Evolutionary conservation across 306 rosid species (phyloP), one percentile per base, ranked within the genome.

Genomic region (Ammopiptanthus mongolicus): DNA sequence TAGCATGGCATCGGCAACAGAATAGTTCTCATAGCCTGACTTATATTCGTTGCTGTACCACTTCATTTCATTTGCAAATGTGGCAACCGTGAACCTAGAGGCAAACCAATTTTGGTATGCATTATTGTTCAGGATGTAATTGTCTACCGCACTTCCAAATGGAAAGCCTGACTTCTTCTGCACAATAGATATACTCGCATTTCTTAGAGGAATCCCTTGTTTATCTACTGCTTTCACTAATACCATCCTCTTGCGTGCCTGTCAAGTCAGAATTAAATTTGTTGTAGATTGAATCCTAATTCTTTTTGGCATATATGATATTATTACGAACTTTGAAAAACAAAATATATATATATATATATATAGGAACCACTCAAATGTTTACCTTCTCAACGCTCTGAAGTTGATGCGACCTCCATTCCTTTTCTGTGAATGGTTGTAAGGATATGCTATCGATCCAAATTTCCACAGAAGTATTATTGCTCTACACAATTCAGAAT

Each of bases 61-160:
- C 42, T 93, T 93, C 98, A 93, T 91, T 78, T 91, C 98, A 9
- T 93, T 62, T 41, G 31, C 90, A 47, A 91, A 93, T 18, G 83
- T 74, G 8, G 98, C 77, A 39, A 87, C 88, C 3, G 77, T 78
- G 88, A 93, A 93, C 62, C 90, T 87, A 0, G 90, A 74, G 2
- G 75, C 31, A 74, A 91, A 87, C 98, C 98, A 91, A 11, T 86
- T 81, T 13, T 85, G 90, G 25, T 89, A 91, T 9, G 87, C 86
- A 5, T 0, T 0, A 6, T 86, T 89, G 73, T 65, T 55, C 63
- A 93, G 88, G 67, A 93, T 89, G 85, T 81, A 34, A 12, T 31
- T 62, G 75, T 78, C 88, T 52, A 91, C 85, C 8, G 91, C 82
- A 37, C 88, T 76, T 5, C 96, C 96, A 23, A 93, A 82, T 2